A percentile compares a stretch with the other conserved stretches of the same genome.
phyloP scores from a whole-genome alignment of 495 filamentous ascomycete genomes.

The Aspergillus nidulans region DNA sequence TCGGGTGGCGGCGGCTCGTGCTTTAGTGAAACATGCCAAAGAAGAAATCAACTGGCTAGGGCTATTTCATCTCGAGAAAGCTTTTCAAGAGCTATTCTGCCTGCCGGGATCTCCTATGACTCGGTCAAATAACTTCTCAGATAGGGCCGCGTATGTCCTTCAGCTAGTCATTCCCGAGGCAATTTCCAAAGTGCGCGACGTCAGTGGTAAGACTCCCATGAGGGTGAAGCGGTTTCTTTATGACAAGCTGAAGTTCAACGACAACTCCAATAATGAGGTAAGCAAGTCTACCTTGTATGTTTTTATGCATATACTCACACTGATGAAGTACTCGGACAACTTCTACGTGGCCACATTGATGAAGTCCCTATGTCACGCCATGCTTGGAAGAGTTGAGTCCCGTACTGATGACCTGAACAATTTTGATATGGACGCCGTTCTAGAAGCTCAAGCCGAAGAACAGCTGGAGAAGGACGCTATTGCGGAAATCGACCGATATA shows the following conservation, averaged over 20 bases:
- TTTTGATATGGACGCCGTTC: conserved; percentile 43
- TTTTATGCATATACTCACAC: conserved; percentile 7
- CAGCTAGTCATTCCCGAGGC: conserved; percentile 76
- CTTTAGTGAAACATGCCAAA: conserved; percentile 67
- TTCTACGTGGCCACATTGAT: conserved; percentile 83
- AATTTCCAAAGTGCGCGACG: conserved; percentile 73
- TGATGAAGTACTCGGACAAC: conserved; percentile 66
- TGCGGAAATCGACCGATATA: conserved; percentile 82
- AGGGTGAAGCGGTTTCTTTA: conserved; percentile 74
- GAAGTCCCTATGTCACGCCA: conserved; percentile 68
- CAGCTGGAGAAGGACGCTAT: conserved; percentile 65
- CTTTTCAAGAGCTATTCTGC: conserved; percentile 87
- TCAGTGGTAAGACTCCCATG: conserved; percentile 68
- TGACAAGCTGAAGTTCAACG: conserved; percentile 86
- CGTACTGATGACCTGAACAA: conserved; percentile 38
- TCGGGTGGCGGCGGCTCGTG: conserved; percentile 71
- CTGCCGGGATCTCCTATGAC: conserved; percentile 67
- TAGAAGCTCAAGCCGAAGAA: conserved; percentile 56
- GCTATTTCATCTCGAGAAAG: conserved; percentile 73
- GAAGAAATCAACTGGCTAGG: conserved; percentile 72
- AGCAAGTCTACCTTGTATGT: conserved; percentile 10
- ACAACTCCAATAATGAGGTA: conserved; percentile 80
- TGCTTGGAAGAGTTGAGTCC: conserved; percentile 52
- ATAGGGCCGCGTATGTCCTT: conserved; percentile 74
- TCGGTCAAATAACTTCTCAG: conserved; percentile 80